Base-by-base conservation (phyloP, 176 grass and related monocot genomes). In the Zoysia japonica region DNA sequence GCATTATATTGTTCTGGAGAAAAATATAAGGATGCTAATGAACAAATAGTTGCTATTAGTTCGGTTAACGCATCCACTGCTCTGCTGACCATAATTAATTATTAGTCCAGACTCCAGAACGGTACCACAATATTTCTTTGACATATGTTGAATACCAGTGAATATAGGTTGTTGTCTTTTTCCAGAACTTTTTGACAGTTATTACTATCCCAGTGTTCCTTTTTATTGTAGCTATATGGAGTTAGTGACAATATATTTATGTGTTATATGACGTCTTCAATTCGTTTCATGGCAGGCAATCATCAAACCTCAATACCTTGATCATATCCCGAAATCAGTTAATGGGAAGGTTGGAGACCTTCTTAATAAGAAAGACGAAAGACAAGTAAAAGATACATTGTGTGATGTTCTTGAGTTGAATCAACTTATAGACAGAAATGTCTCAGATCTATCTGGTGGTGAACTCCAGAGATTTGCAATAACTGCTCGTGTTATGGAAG, bases 381-480 rank as follows among this genome's bases (percentile, higher is more conserved):
- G 90, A 69, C 72, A 79, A 19, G 69, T 75, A 68, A 92, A 96
- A 81, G 72, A 81, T 17, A 67, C 67, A 36, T 41, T 92, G 43
- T 93, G 90, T 68, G 67, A 50, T 72, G 76, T 84, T 66, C 85
- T 96, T 4, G 90, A 90, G 55, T 68, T 97, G 72, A 97, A 88
- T 69, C 88, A 93, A 73, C 64, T 93, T 65, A 73, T 97, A 47
- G 85, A 85, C 70, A 80, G 93, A 65, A 86, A 97, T 66, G 47
- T 93, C 39, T 82, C 77, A 63, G 90, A 93, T 82, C 79, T 97
- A 43, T 97, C 90, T 74, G 90, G 93, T 65, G 90, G 93, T 39
- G 93, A 97, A 70, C 80, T 97, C 66, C 90, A 97, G 84, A 90
- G 93, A 70, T 88, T 97, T 87, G 84, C 89, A 68, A 94, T 94